These are phyloP conservation scores for Sporobolomyces roseus DNA, from an alignment of 768 basidiomycete genomes.

Conservation along the genomic window DNA sequence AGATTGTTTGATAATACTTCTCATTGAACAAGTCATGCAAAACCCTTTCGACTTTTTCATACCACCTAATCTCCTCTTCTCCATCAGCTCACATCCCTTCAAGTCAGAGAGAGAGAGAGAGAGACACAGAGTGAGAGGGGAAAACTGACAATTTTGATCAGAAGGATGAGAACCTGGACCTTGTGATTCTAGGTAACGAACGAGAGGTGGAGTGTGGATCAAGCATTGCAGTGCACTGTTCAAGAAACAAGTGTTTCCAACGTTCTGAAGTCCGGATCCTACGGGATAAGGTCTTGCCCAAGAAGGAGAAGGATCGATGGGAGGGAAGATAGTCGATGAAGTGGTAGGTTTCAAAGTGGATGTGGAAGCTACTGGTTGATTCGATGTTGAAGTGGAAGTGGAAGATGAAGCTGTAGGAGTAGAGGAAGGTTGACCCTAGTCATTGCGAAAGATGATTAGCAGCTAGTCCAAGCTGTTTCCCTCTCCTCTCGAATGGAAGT, in stretches of 20 bases:
- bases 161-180: neutral
- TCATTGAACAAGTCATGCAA: constrained; percentile 75
- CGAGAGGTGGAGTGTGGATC: constrained; percentile 82
- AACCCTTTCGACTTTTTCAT: constrained; percentile 51
- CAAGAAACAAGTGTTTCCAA: constrained; percentile 65
- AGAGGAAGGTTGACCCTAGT: neutral
- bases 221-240: constrained; percentile 93
- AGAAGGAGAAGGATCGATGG: constrained; percentile 23
- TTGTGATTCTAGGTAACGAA: constrained; percentile 48
- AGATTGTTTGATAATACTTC: constrained; percentile 58
- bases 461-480: neutral
- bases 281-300: constrained; percentile 27
- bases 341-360: too few species aligned
- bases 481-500: too few species aligned
- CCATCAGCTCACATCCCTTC: neutral
- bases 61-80: constrained; percentile 10
- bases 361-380: too few species aligned
- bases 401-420: neutral
- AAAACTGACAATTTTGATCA: constrained; percentile 6
- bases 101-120: neutral
- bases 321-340: constrained; percentile 21
- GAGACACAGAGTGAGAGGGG: too few species aligned
- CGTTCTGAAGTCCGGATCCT: constrained; percentile 42
- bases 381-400: neutral
- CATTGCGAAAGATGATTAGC: neutral